Percentiles rank a stretch among this genome's conserved stretches.
phyloP scores from a whole-genome alignment of 345 rosid species.

The Noccaea caerulescens region DNA sequence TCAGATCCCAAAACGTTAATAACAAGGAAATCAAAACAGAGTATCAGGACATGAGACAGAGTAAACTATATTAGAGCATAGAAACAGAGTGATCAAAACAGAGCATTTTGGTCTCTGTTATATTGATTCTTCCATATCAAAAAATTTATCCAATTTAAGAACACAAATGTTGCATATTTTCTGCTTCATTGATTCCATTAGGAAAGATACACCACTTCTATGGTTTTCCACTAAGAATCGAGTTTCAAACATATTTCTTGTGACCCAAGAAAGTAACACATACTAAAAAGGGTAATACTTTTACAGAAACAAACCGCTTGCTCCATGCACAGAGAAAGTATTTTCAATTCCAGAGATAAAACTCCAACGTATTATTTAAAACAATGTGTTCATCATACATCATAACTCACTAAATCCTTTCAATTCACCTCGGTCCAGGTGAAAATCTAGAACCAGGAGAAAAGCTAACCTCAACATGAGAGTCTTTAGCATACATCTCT shows the following conservation, averaged over 20 bases:
- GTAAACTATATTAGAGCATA: neutral
- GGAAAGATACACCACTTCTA: no score
- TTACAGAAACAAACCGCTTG: conserved; percentile 8
- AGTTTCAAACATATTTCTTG: neutral
- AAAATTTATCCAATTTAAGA: no score
- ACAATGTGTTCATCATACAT: neutral
- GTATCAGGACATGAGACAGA: neutral
- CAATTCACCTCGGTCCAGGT: conserved; percentile 36
- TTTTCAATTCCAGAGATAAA: neutral
- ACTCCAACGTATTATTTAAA: neutral
- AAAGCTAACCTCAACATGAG: conserved; percentile 16
- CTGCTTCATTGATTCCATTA: no score
- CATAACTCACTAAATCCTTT: neutral
- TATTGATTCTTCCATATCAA: neutral
- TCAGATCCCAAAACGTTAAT: no score
- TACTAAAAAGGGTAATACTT: neutral
- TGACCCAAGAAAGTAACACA: conserved; percentile 25
- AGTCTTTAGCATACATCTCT: conserved; percentile 21
- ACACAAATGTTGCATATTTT: no score
- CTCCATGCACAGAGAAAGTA: neutral
- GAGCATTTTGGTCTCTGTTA: neutral
- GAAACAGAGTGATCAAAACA: neutral
- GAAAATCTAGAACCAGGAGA: conserved; percentile 20
- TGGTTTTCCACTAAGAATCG: no score
- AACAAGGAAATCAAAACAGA: no score